phyloP scores from a whole-genome alignment of 352 stramenopile species.

The Phytopythium aichiense region DNA sequence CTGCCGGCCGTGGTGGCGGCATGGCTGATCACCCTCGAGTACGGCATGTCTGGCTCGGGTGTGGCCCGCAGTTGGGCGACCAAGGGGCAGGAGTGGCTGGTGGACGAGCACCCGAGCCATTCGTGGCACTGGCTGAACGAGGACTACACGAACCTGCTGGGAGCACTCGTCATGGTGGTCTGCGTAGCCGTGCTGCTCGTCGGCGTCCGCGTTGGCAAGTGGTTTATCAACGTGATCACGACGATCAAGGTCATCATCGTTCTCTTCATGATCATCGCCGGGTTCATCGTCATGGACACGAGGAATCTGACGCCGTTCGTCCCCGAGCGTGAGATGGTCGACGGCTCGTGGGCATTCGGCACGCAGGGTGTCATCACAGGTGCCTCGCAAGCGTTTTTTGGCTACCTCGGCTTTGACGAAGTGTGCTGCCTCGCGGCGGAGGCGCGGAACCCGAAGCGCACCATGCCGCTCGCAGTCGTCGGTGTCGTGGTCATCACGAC shows the following conservation, averaged over 20 bases:
- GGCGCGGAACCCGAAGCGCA: constrained; percentile 65
- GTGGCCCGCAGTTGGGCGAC: constrained; percentile 87
- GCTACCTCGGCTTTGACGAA: constrained; percentile 94
- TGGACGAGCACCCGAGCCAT: constrained; percentile 18
- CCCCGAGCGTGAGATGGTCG: neutral
- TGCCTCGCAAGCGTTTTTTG: constrained; percentile 89
- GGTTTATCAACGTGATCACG: constrained; percentile 73
- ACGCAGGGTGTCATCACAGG: constrained; percentile 72
- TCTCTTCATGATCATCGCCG: constrained; percentile 84
- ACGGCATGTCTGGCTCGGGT: constrained; percentile 74
- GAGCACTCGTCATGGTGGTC: constrained; percentile 41
- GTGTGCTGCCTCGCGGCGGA: constrained; percentile 87
- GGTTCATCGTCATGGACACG: constrained; percentile 66
- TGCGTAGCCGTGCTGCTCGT: constrained; percentile 53
- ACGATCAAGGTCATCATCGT: constrained; percentile 70
- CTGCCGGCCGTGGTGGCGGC: constrained; percentile 79
- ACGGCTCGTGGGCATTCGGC: constrained; percentile 24
- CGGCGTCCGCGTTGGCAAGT: constrained; percentile 74
- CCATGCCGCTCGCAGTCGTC: constrained; percentile 82
- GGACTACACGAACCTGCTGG: constrained; percentile 39
- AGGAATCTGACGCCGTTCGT: constrained; percentile 79
- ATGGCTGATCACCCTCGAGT: constrained; percentile 83
- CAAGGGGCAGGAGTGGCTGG: constrained; percentile 70
- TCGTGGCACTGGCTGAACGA: constrained; percentile 34
- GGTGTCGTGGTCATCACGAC: constrained; percentile 72